Conservation (phyloP, 108 stramenopile species). For the Fistulifera solaris region DNA sequence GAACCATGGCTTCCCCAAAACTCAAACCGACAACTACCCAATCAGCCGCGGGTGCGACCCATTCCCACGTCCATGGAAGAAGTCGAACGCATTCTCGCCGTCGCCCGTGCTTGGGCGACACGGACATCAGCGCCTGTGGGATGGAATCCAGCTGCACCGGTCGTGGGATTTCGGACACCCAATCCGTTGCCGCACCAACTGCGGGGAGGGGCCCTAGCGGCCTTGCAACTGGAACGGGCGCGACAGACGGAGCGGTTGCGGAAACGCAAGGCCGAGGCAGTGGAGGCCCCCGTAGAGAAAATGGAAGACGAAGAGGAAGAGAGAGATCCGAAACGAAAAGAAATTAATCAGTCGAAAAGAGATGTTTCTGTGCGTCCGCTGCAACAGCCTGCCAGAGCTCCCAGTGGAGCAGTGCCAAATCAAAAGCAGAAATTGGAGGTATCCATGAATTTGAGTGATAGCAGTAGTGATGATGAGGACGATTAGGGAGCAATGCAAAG, state of each 20-base stretch:
- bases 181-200: conserved; percentile 81
- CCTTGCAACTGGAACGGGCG: conserved; percentile 62
- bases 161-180: conserved; percentile 73
- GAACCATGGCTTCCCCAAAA: conserved; percentile 32
- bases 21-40: conserved; percentile 3
- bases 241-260: conserved; percentile 33
- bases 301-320: conserved; percentile 8
- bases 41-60: conserved; percentile 34
- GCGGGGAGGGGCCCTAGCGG: conserved; percentile 68
- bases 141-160: conserved; percentile 76
- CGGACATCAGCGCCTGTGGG: conserved; percentile 73
- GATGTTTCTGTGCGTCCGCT: conserved; percentile 9
- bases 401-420: conserved; percentile 7
- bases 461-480: conserved; percentile 35
- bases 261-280: conserved; percentile 29
- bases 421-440: conserved; percentile 9
- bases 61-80: conserved; percentile 52
- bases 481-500: conserved; percentile 21
- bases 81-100: conserved; percentile 50
- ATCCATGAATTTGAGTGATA: conserved; percentile 76
- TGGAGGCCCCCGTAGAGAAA: conserved; percentile 15
- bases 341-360: conserved; percentile 7
- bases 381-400: conserved; percentile 6
- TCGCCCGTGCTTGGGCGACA: conserved; percentile 52
- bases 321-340: conserved; percentile 22